phyloP scores from a whole-genome alignment of 108 stramenopile genomes.

The Epithemia pelagica region DNA sequence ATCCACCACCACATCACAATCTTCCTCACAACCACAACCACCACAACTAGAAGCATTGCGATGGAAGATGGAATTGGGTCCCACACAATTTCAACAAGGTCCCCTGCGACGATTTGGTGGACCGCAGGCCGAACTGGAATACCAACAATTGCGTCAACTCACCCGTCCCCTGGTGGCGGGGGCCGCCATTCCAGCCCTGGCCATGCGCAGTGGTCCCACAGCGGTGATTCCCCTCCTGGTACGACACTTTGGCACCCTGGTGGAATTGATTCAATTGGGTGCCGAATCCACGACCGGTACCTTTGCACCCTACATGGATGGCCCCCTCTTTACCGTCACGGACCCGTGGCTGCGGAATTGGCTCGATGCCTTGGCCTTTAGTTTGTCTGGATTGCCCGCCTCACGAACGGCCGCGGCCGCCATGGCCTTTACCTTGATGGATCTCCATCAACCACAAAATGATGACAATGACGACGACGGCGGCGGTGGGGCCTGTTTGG shows the following conservation, averaged over 20 bases:
- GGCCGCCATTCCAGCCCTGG: constrained; percentile 75
- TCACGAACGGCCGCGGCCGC: constrained; percentile 81
- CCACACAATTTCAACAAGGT: constrained; percentile 60
- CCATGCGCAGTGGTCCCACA: constrained; percentile 63
- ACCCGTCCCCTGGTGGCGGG: constrained; percentile 54
- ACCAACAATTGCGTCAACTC: constrained; percentile 45
- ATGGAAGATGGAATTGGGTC: constrained; percentile 83
- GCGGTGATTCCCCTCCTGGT: constrained; percentile 55
- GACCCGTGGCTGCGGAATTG: constrained; percentile 83
- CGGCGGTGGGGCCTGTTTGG: constrained; percentile 54
- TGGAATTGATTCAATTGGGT: constrained; percentile 51
- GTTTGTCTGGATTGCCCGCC: constrained; percentile 80
- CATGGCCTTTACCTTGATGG: constrained; percentile 89
- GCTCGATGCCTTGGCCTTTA: constrained; percentile 92
- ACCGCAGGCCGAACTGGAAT: constrained; percentile 45
- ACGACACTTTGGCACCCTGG: constrained; percentile 56
- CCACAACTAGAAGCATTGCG: no score
- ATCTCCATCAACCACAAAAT: constrained; percentile 84
- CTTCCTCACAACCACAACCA: no score
- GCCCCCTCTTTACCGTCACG: constrained; percentile 62
- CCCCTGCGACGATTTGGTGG: constrained; percentile 63
- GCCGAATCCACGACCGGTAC: constrained; percentile 57
- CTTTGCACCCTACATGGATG: constrained; percentile 77
- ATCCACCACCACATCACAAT: neutral
- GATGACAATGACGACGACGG: no score